Base-by-base conservation (phyloP, 2,329 filamentous ascomycete genomes). In the Verticillium klebahnii region DNA sequence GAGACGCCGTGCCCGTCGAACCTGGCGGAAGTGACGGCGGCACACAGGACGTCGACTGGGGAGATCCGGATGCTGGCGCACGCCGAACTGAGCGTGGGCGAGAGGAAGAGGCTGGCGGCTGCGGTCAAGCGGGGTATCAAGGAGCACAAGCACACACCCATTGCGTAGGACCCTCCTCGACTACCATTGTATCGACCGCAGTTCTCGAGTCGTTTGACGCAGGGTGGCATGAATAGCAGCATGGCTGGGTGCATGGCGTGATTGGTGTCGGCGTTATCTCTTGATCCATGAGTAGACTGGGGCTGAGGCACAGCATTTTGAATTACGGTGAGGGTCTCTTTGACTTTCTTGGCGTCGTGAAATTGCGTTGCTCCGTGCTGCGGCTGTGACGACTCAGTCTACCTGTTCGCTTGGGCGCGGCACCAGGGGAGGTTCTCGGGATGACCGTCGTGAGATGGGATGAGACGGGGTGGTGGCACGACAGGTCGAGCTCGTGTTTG, bases 71-170 rank as follows among this genome's bases (percentile, higher is more conserved):
- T 12, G n/a, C 23, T 50, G 40, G 19, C 40, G 7, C 40, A n/a
- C 9, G 34, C 34, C n/a, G 40, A 23, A 3, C 40, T 50, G 40
- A 12, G n/a, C 1, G 12, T n/a, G n/a, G 40, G 19, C n/a, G 19
- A 50, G 7, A 50, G 40, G 19, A 50, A 23, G 19, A 50, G n/a
- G n/a, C 40, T 50, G 40, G 19, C 19, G 17, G 19, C 25, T 23
- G 40, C 40, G n/a, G 40, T 50, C 15, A 17, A 23, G n/a, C 8
- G n/a, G n/a, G 40, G n/a, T 2, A 23, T 50, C n/a, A 50, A 50
- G 40, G 40, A 50, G 19, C 40, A 50, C n/a, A 50, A 19, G 17
- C 17, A 74, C 12, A n/a, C 11, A 9, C 19, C 45, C 12, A 25
- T 52, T 23, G 45, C n/a, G 6, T 52, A 52, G 45, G 19, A 9